Evolutionary conservation across 2,329 filamentous ascomycete genomes (phyloP).

Genomic region (Pseudonectria buxi): DNA sequence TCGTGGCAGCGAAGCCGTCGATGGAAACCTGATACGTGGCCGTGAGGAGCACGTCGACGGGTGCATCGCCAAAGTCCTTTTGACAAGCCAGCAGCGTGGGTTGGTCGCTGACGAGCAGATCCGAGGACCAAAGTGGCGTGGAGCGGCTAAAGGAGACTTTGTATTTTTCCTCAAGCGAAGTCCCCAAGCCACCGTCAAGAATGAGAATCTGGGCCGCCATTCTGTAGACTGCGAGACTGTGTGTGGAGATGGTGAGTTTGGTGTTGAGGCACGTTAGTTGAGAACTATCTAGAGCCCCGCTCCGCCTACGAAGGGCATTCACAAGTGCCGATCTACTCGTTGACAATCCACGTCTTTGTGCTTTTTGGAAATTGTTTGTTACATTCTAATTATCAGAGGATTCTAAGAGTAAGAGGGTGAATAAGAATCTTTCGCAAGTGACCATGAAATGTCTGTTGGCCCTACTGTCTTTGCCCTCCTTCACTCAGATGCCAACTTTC

Average conservation of each 20-base stretch:
- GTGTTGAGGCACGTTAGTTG: too few relatives aligned
- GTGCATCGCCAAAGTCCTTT: conserved; percentile 46
- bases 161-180: conserved; percentile 55
- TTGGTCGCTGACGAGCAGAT: conserved; percentile 51
- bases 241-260: conserved; percentile 1
- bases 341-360: too few relatives aligned
- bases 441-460: too few relatives aligned
- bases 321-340: too few relatives aligned
- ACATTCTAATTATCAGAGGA: too few relatives aligned
- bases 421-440: too few relatives aligned
- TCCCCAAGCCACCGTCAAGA: conserved; percentile 62
- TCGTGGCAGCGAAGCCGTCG: conserved; percentile 48
- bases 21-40: conserved; percentile 61
- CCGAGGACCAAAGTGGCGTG: conserved; percentile 61
- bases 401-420: too few relatives aligned
- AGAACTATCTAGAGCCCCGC: too few relatives aligned
- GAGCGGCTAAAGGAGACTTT: conserved; percentile 42
- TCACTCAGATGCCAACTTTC: too few relatives aligned
- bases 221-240: background rate
- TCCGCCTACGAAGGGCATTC: too few relatives aligned
- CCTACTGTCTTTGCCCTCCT: too few relatives aligned
- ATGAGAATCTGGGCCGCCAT: conserved; percentile 36
- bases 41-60: conserved; percentile 57
- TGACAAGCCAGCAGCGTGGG: conserved; percentile 49
- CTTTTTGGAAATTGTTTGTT: too few relatives aligned